Percentiles rank a stretch among this genome's conserved stretches.
These are phyloP conservation scores for Neonectria coccinea DNA, from an alignment of 2,329 filamentous ascomycete species.

Conservation along the genomic window DNA sequence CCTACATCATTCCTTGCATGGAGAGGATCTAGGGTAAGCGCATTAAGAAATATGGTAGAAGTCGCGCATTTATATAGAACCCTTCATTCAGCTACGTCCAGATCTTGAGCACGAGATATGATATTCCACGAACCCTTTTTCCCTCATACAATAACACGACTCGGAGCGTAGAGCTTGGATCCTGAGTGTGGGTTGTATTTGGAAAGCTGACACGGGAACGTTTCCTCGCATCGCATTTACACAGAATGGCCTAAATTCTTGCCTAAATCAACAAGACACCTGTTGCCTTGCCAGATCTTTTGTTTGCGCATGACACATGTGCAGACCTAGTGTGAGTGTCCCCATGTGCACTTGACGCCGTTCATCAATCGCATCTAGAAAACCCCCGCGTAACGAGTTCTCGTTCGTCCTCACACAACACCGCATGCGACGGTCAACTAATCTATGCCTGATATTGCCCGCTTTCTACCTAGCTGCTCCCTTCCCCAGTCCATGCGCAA, in stretches of 20 bases:
- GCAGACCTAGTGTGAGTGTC: background rate
- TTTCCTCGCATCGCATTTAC: no score
- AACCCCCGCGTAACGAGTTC: background rate
- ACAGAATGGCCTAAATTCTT: background rate
- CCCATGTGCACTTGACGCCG: no score
- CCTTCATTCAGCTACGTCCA: background rate
- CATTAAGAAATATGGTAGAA: no score
- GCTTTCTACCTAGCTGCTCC: background rate
- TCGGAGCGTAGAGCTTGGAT: background rate
- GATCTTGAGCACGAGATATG: background rate
- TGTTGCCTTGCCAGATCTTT: background rate
- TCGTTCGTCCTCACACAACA: no score
- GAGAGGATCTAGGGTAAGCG: no score
- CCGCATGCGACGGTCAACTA: background rate
- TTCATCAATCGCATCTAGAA: background rate
- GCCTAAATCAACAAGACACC: background rate
- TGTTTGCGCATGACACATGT: background rate
- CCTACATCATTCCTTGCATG: no score
- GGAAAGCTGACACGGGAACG: no score
- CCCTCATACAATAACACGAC: background rate
- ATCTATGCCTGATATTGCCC: background rate
- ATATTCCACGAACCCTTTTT: background rate
- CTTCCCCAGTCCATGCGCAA: background rate
- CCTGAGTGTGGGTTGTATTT: no score
- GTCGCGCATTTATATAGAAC: no score